Percentiles rank a stretch among this genome's conserved stretches.
Conservation (phyloP, 148 eudicot species). For the Beta vulgaris region DNA sequence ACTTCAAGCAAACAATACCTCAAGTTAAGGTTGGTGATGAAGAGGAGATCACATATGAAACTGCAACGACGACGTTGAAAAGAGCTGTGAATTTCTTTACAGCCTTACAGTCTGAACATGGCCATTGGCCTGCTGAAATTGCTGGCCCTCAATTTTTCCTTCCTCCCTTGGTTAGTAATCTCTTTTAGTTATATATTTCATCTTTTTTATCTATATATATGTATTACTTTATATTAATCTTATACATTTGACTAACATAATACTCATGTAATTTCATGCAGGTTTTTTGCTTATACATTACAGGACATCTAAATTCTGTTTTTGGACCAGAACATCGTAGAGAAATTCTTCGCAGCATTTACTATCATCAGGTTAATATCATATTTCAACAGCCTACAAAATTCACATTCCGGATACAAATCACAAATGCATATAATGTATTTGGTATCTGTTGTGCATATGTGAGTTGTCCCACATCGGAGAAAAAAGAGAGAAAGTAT, state of each 20-base stretch:
- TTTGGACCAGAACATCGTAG: constrained; percentile 25
- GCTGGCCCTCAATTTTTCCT: constrained; percentile 42
- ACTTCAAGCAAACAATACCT: constrained; percentile 31
- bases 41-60: constrained; percentile 41
- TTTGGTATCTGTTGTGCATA: no score
- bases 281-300: constrained; percentile 33
- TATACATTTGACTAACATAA: neutral
- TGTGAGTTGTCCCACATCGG: no score
- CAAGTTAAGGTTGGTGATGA: constrained; percentile 38
- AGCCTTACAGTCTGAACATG: constrained; percentile 47
- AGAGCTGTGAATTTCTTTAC: constrained; percentile 35
- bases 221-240: neutral
- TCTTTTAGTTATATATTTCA: no score
- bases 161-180: constrained; percentile 41
- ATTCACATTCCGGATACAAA: no score
- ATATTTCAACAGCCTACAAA: no score
- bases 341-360: constrained; percentile 31
- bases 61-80: constrained; percentile 32
- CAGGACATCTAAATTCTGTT: constrained; percentile 31
- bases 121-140: constrained; percentile 60
- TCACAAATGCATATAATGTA: no score
- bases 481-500: no score
- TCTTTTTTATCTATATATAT: neutral
- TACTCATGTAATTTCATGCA: neutral
- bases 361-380: constrained; percentile 23